phyloP scores from a whole-genome alignment of 345 rosid species.

The Laguncularia racemosa region DNA sequence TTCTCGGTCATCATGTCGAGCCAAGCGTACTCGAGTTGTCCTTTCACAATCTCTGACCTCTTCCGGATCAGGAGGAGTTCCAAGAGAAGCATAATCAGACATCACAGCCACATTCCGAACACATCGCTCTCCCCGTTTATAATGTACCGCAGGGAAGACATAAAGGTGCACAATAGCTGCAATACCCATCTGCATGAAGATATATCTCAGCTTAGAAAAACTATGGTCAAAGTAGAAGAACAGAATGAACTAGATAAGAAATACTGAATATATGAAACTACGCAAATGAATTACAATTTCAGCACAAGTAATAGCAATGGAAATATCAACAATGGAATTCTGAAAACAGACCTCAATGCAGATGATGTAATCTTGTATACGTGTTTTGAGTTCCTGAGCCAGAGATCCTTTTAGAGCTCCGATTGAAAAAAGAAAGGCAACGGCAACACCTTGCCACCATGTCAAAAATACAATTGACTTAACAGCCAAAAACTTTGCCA shows the following conservation, averaged over 20 bases:
- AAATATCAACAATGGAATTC: neutral
- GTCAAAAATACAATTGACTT: slow-evolving; percentile 97
- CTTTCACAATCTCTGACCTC: slow-evolving; percentile 86
- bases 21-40: slow-evolving; percentile 49
- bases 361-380: slow-evolving; percentile 93
- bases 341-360: slow-evolving; percentile 72
- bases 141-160: slow-evolving; percentile 87
- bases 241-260: too few relatives aligned
- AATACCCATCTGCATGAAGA: slow-evolving; percentile 73
- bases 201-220: neutral
- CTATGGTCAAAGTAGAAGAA: too few relatives aligned
- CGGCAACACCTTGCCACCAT: slow-evolving; percentile 98
- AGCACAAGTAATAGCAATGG: slow-evolving; percentile 6
- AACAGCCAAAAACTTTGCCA: slow-evolving; percentile 92
- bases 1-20: slow-evolving; percentile 59
- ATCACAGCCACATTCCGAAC: slow-evolving; percentile 96
- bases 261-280: too few relatives aligned
- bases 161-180: slow-evolving; percentile 93
- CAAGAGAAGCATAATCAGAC: slow-evolving; percentile 88
- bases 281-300: too few relatives aligned
- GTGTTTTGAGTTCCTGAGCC: slow-evolving; percentile 85
- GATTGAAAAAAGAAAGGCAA: slow-evolving; percentile 87
- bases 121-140: slow-evolving; percentile 98
- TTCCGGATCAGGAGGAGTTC: slow-evolving; percentile 84
- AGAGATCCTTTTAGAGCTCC: slow-evolving; percentile 80